These are phyloP conservation scores for Metschnikowia kunwiensis DNA, from an alignment of 805 yeast species.

Conservation along the genomic window DNA sequence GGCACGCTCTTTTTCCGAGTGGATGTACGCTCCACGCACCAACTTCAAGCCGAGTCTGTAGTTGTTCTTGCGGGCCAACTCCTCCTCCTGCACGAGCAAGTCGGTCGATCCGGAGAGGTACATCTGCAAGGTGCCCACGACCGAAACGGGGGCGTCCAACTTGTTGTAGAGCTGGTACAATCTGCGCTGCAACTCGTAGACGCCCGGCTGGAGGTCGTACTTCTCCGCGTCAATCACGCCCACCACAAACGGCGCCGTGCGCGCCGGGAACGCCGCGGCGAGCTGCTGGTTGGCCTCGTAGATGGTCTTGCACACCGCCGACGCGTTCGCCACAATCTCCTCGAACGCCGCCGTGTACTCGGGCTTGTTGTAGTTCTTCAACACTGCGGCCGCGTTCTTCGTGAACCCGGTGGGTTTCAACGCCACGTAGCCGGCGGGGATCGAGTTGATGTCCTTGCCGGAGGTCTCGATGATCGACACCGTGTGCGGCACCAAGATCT, in stretches of 20 bases:
- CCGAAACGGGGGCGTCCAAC: conserved; percentile 52
- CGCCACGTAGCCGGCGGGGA: conserved; percentile 91
- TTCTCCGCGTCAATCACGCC: conserved; percentile 91
- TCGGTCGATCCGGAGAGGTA: conserved; percentile 71
- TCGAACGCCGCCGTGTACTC: conserved; percentile 46
- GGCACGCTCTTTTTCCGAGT: conserved; percentile 73
- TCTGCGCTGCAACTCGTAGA: conserved; percentile 82
- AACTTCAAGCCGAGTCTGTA: conserved; percentile 84
- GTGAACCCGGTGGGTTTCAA: conserved; percentile 90
- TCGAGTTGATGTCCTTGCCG: conserved; percentile 52
- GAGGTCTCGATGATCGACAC: conserved; percentile 48
- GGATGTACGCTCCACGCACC: conserved; percentile 95
- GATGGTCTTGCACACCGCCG: conserved; percentile 56
- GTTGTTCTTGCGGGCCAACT: conserved; percentile 54
- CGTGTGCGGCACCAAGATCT: conserved; percentile 72
- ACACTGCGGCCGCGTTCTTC: conserved; percentile 68
- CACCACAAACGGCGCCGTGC: conserved; percentile 69
- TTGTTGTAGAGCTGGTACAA: conserved; percentile 73
- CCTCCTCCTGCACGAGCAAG: conserved; percentile 59
- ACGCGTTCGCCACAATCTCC: conserved; percentile 62
- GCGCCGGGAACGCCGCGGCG: conserved; percentile 52
- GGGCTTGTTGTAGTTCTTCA: conserved; percentile 57
- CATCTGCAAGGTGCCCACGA: conserved; percentile 92
- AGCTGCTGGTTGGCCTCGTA: conserved; percentile 51
- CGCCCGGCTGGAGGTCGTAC: conserved; percentile 83